A percentile compares a stretch with the other conserved stretches of the same genome.
These are phyloP conservation scores for Saccharomycopsis sp. DNA, from an alignment of 805 yeast genomes.

Conservation along the genomic window DNA sequence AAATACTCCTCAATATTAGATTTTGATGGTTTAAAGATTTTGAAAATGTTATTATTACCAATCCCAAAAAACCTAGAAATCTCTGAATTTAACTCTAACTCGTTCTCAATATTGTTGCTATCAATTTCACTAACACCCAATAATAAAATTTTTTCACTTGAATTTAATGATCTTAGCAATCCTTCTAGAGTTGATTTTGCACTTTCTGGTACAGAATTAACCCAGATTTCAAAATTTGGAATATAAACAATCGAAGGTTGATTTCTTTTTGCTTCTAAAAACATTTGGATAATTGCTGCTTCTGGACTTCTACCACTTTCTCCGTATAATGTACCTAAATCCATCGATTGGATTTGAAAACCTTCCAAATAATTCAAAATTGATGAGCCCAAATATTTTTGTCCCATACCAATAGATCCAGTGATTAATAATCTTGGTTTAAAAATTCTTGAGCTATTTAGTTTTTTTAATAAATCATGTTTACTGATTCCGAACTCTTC, in stretches of 20 bases:
- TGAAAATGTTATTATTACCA: constrained; percentile 32
- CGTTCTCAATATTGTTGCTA: constrained; percentile 29
- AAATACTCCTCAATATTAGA: constrained; percentile 45
- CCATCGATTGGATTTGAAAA: constrained; percentile 78
- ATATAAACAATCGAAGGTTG: constrained; percentile 79
- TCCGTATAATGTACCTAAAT: constrained; percentile 63
- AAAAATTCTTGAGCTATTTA: constrained; percentile 54
- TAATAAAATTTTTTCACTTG: constrained; percentile 64
- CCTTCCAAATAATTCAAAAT: constrained; percentile 78
- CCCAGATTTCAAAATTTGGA: constrained; percentile 77
- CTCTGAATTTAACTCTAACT: not conserved
- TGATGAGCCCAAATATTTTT: constrained; percentile 75
- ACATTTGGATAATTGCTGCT: constrained; percentile 69
- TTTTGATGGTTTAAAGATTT: constrained; percentile 35
- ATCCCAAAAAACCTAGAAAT: constrained; percentile 48
- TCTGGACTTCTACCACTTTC: constrained; percentile 80
- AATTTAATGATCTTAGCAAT: constrained; percentile 53
- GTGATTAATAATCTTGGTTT: constrained; percentile 70
- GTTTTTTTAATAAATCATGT: constrained; percentile 46
- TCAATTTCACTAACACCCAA: constrained; percentile 56
- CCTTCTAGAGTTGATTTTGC: constrained; percentile 66
- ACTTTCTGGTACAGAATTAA: constrained; percentile 51
- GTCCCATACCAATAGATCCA: constrained; percentile 78
- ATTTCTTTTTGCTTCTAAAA: constrained; percentile 81
- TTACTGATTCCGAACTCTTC: constrained; percentile 55